These are phyloP conservation scores for Pilasporangium apinafurcum DNA, from an alignment of 352 stramenopile genomes.

Conservation along the genomic window DNA sequence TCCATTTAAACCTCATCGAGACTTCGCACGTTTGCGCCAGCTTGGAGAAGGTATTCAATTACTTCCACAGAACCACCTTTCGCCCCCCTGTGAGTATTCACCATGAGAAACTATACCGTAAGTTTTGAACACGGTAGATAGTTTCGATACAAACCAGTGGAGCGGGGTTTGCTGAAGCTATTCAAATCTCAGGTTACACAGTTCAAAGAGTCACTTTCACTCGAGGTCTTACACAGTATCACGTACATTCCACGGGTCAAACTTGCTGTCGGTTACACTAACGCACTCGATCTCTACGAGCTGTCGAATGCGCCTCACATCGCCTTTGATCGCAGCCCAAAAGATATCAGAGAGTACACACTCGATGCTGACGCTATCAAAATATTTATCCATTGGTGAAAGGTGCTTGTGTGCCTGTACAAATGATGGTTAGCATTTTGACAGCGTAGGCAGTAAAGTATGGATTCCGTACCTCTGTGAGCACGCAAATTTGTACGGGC, in stretches of 20 bases:
- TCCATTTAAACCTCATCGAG: slow-evolving; percentile 35
- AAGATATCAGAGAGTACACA: slow-evolving; percentile 57
- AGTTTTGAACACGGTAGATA: neutral
- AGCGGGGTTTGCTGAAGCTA: slow-evolving; percentile 64
- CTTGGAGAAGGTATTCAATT: slow-evolving; percentile 45
- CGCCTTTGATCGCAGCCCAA: slow-evolving; percentile 59
- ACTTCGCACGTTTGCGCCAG: slow-evolving; percentile 36
- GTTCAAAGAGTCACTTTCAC: too few relatives aligned
- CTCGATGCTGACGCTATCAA: slow-evolving; percentile 42
- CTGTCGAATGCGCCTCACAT: slow-evolving; percentile 42
- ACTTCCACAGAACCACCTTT: slow-evolving; percentile 46
- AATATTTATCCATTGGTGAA: slow-evolving; percentile 62
- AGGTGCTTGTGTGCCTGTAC: slow-evolving; percentile 30
- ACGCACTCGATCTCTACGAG: slow-evolving; percentile 55
- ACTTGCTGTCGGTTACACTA: slow-evolving; percentile 26
- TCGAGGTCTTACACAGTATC: too few relatives aligned
- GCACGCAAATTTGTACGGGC: slow-evolving; percentile 58
- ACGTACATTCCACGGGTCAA: slow-evolving; percentile 67
- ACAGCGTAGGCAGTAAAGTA: neutral
- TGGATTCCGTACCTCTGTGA: slow-evolving; percentile 22
- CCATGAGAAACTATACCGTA: neutral
- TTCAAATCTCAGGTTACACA: neutral
- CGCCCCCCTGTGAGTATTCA: slow-evolving; percentile 30
- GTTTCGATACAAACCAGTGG: slow-evolving; percentile 32
- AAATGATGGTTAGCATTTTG: neutral